These are phyloP conservation scores for Cyberlindnera sargentensis DNA, from an alignment of 805 yeast genomes.

Conservation along the genomic window DNA sequence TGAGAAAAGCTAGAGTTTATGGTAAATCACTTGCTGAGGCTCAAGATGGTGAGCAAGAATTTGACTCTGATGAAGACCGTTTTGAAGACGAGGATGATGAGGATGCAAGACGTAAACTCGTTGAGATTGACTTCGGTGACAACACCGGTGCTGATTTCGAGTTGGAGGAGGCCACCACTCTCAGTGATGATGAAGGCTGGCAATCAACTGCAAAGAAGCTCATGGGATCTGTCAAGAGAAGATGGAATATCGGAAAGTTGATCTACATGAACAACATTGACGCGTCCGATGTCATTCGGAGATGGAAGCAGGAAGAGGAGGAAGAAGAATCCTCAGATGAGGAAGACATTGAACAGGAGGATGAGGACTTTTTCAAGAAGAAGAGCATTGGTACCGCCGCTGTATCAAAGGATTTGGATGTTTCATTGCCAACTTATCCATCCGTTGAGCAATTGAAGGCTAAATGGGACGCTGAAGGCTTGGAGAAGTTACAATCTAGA, in stretches of 20 bases:
- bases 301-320: slow-evolving; percentile 57
- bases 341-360: slow-evolving; percentile 27
- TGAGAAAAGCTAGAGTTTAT: slow-evolving; percentile 57
- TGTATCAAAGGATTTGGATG: slow-evolving; percentile 30
- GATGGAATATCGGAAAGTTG: slow-evolving; percentile 77
- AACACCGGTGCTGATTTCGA: slow-evolving; percentile 27
- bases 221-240: slow-evolving; percentile 42
- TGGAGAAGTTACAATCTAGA: slow-evolving; percentile 36
- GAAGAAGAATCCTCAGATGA: slow-evolving; percentile 38
- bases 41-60: slow-evolving; percentile 38
- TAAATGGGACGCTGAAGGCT: slow-evolving; percentile 41
- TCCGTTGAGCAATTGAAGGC: slow-evolving; percentile 35
- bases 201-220: slow-evolving; percentile 51
- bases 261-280: slow-evolving; percentile 72
- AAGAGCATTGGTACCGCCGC: slow-evolving; percentile 31
- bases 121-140: slow-evolving; percentile 41
- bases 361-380: slow-evolving; percentile 50
- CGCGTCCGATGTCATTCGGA: slow-evolving; percentile 61
- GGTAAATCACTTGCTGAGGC: slow-evolving; percentile 43
- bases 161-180: slow-evolving; percentile 47
- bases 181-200: slow-evolving; percentile 36
- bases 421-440: slow-evolving; percentile 31
- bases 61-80: slow-evolving; percentile 32
- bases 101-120: slow-evolving; percentile 33
- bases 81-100: slow-evolving; percentile 35